Evolutionary conservation across 2,329 filamentous ascomycete species (phyloP).

Genomic region (Xylariaceae sp.): DNA sequence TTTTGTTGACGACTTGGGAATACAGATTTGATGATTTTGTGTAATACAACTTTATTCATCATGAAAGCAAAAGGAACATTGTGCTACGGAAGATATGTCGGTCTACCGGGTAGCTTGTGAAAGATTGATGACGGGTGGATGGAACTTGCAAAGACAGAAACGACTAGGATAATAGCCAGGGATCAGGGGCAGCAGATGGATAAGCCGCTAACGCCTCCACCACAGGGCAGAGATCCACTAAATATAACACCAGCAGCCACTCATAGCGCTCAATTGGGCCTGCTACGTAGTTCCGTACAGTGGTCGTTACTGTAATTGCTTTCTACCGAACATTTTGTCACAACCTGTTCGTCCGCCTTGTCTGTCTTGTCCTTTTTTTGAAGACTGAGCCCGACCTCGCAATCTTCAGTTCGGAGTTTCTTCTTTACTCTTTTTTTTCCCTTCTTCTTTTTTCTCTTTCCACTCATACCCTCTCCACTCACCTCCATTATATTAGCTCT

Average conservation of each 20-base stretch:
- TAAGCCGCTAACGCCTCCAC: slow-evolving; percentile 27
- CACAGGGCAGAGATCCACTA: slow-evolving; percentile 24
- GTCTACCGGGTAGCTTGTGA: slow-evolving; percentile 8
- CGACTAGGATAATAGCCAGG: too few species aligned
- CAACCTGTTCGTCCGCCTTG: slow-evolving; percentile 32
- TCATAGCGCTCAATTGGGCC: slow-evolving; percentile 36
- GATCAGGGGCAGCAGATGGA: slow-evolving; percentile 14
- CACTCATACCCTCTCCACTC: slow-evolving; percentile 27
- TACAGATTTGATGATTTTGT: too few species aligned
- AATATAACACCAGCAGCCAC: slow-evolving; percentile 24
- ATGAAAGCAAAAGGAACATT: neutral
- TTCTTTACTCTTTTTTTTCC: slow-evolving; percentile 29
- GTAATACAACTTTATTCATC: too few species aligned
- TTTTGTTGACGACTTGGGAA: neutral
- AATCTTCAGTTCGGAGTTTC: slow-evolving; percentile 26
- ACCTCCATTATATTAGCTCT: slow-evolving; percentile 14
- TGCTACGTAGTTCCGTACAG: slow-evolving; percentile 18
- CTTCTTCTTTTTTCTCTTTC: slow-evolving; percentile 15
- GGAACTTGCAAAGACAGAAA: slow-evolving; percentile 15
- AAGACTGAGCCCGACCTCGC: slow-evolving; percentile 34
- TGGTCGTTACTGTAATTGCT: slow-evolving; percentile 21
- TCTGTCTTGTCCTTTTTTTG: slow-evolving; percentile 20
- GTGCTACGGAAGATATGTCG: neutral
- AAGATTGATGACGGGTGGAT: slow-evolving; percentile 25
- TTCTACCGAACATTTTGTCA: slow-evolving; percentile 35